phyloP scores from a whole-genome alignment of 2,329 filamentous ascomycete species.

The Exophiala dermatitidis region DNA sequence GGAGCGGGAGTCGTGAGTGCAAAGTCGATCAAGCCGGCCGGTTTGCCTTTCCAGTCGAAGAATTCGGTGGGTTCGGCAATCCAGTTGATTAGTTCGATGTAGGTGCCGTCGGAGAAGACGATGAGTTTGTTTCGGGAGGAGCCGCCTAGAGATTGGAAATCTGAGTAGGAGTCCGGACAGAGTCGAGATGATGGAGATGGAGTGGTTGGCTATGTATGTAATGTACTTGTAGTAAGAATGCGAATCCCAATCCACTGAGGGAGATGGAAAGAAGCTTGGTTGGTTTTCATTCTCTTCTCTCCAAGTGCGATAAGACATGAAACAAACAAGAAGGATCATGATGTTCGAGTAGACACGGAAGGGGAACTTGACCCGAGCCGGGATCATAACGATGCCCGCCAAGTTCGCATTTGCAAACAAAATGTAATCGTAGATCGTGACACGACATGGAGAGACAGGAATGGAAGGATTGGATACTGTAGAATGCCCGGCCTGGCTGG shows the following conservation, averaged over 20 bases:
- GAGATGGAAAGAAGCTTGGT: no score
- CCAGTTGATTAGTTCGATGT: conserved; percentile 28
- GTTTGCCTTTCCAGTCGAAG: conserved; percentile 25
- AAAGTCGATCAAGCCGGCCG: conserved; percentile 26
- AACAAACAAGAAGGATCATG: neutral
- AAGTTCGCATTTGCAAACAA: no score
- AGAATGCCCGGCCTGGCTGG: no score
- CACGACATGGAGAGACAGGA: no score
- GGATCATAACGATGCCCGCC: no score
- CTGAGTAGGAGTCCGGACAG: neutral
- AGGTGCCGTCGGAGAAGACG: conserved; percentile 27
- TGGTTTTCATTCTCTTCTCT: no score
- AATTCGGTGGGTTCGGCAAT: conserved; percentile 22
- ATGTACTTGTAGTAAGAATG: no score
- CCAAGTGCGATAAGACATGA: no score
- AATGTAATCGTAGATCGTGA: no score
- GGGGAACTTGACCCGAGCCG: neutral
- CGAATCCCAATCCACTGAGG: no score
- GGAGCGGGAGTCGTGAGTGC: conserved; percentile 24
- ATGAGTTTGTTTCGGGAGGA: conserved; percentile 28
- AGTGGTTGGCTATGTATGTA: no score
- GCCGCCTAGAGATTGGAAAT: conserved; percentile 12
- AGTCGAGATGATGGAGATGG: neutral
- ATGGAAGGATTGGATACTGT: no score
- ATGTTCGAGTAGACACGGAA: neutral